phyloP scores from a whole-genome alignment of 306 rosid genomes.

The Fagus crenata region DNA sequence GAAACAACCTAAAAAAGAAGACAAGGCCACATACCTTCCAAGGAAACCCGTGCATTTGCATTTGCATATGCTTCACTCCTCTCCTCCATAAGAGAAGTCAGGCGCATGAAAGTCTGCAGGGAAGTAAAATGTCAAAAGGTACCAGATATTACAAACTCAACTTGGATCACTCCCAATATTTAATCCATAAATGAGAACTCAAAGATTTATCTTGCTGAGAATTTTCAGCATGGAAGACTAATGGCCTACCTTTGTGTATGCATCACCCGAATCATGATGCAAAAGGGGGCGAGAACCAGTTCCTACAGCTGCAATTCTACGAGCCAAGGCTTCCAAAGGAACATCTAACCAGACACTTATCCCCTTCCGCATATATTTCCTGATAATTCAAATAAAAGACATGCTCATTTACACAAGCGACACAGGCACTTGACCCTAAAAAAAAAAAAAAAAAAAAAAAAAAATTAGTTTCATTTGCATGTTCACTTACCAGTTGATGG shows the following conservation, averaged over 20 bases:
- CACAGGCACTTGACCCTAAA: conserved; percentile 12
- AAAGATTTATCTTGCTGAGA: background rate
- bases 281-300: conserved; percentile 91
- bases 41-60: conserved; percentile 76
- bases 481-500: conserved; percentile 71
- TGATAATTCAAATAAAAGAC: conserved; percentile 36
- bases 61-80: conserved; percentile 78
- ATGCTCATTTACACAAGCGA: conserved; percentile 15
- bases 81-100: conserved; percentile 73
- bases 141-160: background rate
- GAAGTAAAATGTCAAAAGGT: conserved; percentile 25
- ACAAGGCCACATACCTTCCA: conserved; percentile 59
- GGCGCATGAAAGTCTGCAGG: conserved; percentile 66
- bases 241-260: conserved; percentile 60
- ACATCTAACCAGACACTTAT: conserved; percentile 92
- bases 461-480: conserved; percentile 10
- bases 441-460: background rate
- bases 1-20: conserved; percentile 9
- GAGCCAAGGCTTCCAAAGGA: conserved; percentile 88
- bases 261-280: conserved; percentile 72
- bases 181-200: background rate
- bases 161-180: background rate
- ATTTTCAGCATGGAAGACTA: conserved; percentile 21
- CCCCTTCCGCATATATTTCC: conserved; percentile 90
- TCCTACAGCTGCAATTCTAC: conserved; percentile 85